Percentiles rank a stretch among this genome's conserved stretches.
phyloP scores from a whole-genome alignment of 306 rosid species.

The Betula pendula region DNA sequence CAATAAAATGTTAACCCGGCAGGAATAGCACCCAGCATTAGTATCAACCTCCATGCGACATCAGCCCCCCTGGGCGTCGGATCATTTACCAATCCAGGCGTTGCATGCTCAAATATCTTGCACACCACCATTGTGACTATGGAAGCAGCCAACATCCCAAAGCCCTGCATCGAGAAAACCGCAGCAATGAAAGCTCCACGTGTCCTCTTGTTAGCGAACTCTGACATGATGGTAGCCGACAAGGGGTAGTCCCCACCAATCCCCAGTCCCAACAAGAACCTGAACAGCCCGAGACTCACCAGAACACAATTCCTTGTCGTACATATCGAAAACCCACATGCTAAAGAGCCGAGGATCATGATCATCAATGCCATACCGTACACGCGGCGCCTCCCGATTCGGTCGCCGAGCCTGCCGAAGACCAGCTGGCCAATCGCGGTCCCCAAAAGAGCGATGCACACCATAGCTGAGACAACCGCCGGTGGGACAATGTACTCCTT shows the following conservation, averaged over 20 bases:
- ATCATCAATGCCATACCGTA: constrained; percentile 55
- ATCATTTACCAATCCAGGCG: neutral
- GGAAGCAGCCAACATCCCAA: constrained; percentile 68
- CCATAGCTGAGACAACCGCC: neutral
- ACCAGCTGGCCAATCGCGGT: constrained; percentile 49
- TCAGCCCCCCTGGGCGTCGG: constrained; percentile 51
- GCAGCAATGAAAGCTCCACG: constrained; percentile 79
- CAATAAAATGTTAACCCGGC: constrained; percentile 78
- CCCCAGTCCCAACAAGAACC: constrained; percentile 68
- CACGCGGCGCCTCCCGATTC: constrained; percentile 50
- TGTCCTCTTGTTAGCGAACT: constrained; percentile 71
- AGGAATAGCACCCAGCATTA: constrained; percentile 66
- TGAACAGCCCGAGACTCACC: constrained; percentile 51
- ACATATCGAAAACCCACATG: constrained; percentile 67
- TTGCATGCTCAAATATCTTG: constrained; percentile 31
- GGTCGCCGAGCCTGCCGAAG: constrained; percentile 66
- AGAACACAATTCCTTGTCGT: constrained; percentile 46
- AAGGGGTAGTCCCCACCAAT: constrained; percentile 86
- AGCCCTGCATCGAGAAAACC: constrained; percentile 80
- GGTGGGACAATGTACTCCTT: neutral
- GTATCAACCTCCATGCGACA: constrained; percentile 70
- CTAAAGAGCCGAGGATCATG: constrained; percentile 55
- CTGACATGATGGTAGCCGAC: constrained; percentile 83
- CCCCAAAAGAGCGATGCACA: no score
- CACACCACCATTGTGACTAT: constrained; percentile 58